A percentile compares a stretch with the other conserved stretches of the same genome.
Conservation (phyloP, 169 alveolate species). For the Theileria parva region DNA sequence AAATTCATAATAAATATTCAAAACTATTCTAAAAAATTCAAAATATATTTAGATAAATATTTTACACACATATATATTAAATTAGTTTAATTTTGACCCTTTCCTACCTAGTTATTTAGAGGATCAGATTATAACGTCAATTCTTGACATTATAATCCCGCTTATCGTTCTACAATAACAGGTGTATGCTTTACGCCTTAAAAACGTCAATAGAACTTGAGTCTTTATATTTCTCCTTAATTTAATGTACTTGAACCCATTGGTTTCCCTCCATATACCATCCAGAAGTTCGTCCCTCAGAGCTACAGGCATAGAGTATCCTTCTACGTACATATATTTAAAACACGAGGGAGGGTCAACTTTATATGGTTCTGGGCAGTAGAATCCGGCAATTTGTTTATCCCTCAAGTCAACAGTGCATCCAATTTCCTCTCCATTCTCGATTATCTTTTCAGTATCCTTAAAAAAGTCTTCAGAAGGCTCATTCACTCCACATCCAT, state of each 20-base stretch:
- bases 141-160: constrained; percentile 2
- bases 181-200: not conserved
- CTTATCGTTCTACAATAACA: constrained; percentile 11
- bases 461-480: constrained; percentile 21
- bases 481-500: constrained; percentile 39
- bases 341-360: constrained; percentile 56
- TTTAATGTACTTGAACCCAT: constrained; percentile 2
- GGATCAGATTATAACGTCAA: not conserved
- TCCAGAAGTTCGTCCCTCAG: not conserved
- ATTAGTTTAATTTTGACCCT: not conserved
- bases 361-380: constrained; percentile 46
- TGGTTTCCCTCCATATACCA: not conserved
- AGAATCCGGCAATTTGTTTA: constrained; percentile 27
- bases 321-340: not conserved
- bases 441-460: constrained; percentile 17
- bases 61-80: not conserved
- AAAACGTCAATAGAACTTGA: not conserved
- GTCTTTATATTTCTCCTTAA: not conserved
- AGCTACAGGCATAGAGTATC: not conserved
- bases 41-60: too few relatives aligned
- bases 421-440: constrained; percentile 23
- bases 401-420: constrained; percentile 20
- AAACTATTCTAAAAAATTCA: too few relatives aligned
- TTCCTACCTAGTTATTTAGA: too few relatives aligned
- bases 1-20: not conserved